Evolutionary conservation across 2,329 filamentous ascomycete species (phyloP), one percentile per base, ranked within the genome.

Genomic region (Sclerotiophoma versabilis): DNA sequence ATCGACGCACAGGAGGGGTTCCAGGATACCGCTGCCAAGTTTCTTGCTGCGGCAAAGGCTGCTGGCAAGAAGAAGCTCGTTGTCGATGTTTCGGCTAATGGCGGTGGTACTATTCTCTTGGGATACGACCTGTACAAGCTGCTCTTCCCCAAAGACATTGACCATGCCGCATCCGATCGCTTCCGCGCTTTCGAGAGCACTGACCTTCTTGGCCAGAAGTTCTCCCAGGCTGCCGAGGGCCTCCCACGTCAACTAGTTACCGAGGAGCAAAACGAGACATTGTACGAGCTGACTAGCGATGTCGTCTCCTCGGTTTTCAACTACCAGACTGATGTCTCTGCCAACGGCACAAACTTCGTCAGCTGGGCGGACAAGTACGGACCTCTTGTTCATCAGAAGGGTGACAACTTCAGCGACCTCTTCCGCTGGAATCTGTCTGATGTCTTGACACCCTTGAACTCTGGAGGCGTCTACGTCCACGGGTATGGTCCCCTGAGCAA

Each of bases 41-140:
- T 80, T 58, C 73, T 81, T 38, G 67, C 75, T 9, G 69, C 71
- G 12, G 78, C 78, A 29, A 77, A 77, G 50, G 75, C 76, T 9
- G 78, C 77, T 1, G 81, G 81, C 51, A 87, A 85, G 73, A 85
- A 79, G 38, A 85, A 84, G 68, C 79, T 88, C 0, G 80, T 88
- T 10, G 75, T 88, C 25, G 85, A 87, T 59, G 71, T 87, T 5
- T 80, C 79, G 3, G 79, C 78, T 39, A 88, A 88, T 60, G 81
- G 80, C 2, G 86, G 86, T 34, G 85, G 86, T 20, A 80, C 78
- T 12, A 82, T 87, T 37, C 67, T 85, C 7, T 79, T 83, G n/a
- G 85, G 83, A 14, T 86, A 85, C 59, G 85, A 87, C 64, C 77
- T 88, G 22, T 87, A 87, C 74, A 82, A 83, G 47, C 72, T 80